Evolutionary conservation across 2,329 filamentous ascomycete species (phyloP), one percentile per base, ranked within the genome.

Genomic region (Hymenoscyphus linearis): DNA sequence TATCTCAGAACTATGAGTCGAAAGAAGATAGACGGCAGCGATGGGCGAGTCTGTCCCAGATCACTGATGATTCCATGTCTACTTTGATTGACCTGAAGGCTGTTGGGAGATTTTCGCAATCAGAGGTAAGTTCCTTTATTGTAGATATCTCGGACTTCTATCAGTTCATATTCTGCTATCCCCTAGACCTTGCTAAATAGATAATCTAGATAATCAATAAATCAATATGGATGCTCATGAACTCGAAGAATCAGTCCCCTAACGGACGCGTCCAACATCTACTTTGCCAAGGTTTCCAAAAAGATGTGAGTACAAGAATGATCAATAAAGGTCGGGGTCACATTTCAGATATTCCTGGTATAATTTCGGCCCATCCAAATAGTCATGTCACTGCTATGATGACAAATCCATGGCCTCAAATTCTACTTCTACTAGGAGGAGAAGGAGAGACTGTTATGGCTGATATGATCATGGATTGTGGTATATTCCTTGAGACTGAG

Each of bases 221-320:
- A 73, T 82, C 84, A 31, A 84, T 97, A 50, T 92, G 88, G 85
- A 80, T 84, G 10, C 78, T 96, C 1, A 40, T 40, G 18, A 96
- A 96, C 73, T 84, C 82, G 13, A 80, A 82, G 67, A 75, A 78
- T 16, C 76, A 79, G 35, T 72, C 72, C 22, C 69, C 74, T 31
- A 75, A 74, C 62, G 73, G 78, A 56, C 83, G 82, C 69, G 87
- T 88, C 1, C 82, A 84, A 57, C 90, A 97, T 75, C 70, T 96
- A 4, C 82, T 99, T 4, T 93, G 91, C 67, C 88, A 96, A 78
- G 93, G 93, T 26, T 96, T 87, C 68, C 85, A 88, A 68, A 84
- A 80, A 66, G 72, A 76, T 59, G 52, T 66, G 27, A 60, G 58
- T 53, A 60, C 61, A 34, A 62, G 62, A 35, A 62, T 65, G 35